phyloP scores from a whole-genome alignment of 139 green algal species.

The Parachlorella kessleri region DNA sequence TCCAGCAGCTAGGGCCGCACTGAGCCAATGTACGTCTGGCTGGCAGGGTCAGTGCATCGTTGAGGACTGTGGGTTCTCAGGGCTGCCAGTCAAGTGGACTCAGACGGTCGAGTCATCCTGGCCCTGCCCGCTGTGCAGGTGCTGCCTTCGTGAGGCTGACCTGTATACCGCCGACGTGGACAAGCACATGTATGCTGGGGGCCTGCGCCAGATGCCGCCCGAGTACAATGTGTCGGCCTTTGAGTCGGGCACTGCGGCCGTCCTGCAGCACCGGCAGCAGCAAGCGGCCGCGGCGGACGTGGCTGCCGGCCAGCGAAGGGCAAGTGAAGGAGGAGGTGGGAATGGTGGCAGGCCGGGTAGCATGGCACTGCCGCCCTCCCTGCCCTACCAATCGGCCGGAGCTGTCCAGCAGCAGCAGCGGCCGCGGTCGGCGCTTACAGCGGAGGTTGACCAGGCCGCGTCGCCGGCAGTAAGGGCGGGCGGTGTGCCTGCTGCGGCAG shows the following conservation, averaged over 20 bases:
- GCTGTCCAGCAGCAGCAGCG: background rate
- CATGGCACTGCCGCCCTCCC: background rate
- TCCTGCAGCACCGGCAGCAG: too few species aligned
- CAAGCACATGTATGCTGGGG: constrained; percentile 30
- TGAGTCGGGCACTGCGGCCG: constrained; percentile 18
- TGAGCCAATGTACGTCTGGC: background rate
- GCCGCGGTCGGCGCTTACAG: background rate
- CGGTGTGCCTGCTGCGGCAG: too few species aligned
- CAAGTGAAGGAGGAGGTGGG: background rate
- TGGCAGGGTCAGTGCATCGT: background rate
- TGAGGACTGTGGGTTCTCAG: background rate
- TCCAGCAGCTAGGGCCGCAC: too few species aligned
- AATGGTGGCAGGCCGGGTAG: background rate
- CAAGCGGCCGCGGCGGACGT: too few species aligned
- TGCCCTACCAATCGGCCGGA: too few species aligned
- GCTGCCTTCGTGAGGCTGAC: constrained; percentile 41
- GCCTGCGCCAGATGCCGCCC: constrained; percentile 46
- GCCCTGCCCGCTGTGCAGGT: constrained; percentile 14
- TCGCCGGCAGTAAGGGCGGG: too few species aligned
- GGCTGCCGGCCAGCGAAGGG: too few species aligned
- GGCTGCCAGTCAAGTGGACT: too few species aligned
- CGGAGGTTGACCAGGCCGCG: background rate
- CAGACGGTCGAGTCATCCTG: too few species aligned
- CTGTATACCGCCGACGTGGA: constrained; percentile 60
- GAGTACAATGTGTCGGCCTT: constrained; percentile 30